Conservation (phyloP, 2,329 filamentous ascomycete genomes). For the Drechslerella dactyloides region DNA sequence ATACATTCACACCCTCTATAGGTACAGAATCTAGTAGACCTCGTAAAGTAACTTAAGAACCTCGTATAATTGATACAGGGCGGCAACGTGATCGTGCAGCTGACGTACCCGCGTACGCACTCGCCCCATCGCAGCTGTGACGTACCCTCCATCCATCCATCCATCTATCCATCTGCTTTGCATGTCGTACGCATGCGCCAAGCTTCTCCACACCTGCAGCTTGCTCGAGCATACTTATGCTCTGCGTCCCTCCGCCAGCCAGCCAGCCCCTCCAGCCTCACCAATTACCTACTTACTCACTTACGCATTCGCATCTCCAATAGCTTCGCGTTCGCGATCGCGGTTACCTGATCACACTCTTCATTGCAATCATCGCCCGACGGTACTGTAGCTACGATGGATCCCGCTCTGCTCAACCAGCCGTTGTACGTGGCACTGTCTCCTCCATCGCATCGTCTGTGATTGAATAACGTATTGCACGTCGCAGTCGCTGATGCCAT, state of each 20-base stretch:
- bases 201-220: conserved; percentile 15
- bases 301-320: neutral
- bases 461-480: no score
- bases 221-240: neutral
- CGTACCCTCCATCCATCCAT: no score
- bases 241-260: neutral
- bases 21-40: no score
- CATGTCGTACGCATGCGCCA: conserved; percentile 4
- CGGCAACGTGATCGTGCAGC: conserved; percentile 12
- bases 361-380: no score
- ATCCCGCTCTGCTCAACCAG: conserved; percentile 20
- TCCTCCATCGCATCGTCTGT: neutral
- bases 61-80: neutral
- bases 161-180: neutral
- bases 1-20: no score
- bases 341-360: no score
- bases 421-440: conserved; percentile 38
- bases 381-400: conserved; percentile 14
- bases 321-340: neutral
- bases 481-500: conserved; percentile 1
- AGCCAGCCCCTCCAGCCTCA: neutral
- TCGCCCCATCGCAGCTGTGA: conserved; percentile 10
- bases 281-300: neutral
- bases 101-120: conserved; percentile 44
- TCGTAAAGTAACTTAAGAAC: neutral